Base-by-base conservation (phyloP, 768 basidiomycete genomes). In the Coprinopsis marcescibilis region DNA sequence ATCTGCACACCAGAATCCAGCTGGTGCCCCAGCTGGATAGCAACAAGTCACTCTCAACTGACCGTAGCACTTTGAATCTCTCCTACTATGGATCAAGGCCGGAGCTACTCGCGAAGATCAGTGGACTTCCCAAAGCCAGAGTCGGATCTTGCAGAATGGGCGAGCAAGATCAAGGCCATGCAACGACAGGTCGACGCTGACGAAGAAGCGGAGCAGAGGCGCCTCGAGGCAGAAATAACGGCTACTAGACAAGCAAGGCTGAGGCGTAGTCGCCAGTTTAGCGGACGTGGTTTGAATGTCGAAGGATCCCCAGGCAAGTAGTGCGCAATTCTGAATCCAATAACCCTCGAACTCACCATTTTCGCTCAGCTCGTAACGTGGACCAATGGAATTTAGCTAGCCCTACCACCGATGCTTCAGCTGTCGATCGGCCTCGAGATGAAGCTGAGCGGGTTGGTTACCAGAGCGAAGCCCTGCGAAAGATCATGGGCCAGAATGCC, bases 181-280 rank as follows among this genome's bases (percentile, higher is more conserved):
- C 88, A 89, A 60, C 76, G 79, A 49, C 85, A 89, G 55, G 83
- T 89, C 20, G 88, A 91, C 52, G 81, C 81, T 12, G 83, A 88
- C 51, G 87, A 89, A 48, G 86, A 87, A 59, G 77, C 73, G 4
- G 89, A 91, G 55, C 79, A 87, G 58, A 77, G 73, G 41, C 72
- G 80, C 45, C 72, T 91, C 1, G 77, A 78, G 56, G 75, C 78
- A 47, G 79, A 80, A 55, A 80, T 90, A 50, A 70, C 71, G 42
- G 72, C 75, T n/a, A 73, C 76, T 21, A 62, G 77, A 38, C 61
- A 69, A 40, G 76, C 76, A 11, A 69, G 77, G 27, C 65, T 71
- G 36, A 68, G 75, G 23, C 64, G 77, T 46, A 77, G 73, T 59
- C 69, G 68, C 17, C 66, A 64, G 33, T 56, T 61, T 19, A 43